Conservation (phyloP, 2,329 filamentous ascomycete species). For the Trichoderma brevicompactum region DNA sequence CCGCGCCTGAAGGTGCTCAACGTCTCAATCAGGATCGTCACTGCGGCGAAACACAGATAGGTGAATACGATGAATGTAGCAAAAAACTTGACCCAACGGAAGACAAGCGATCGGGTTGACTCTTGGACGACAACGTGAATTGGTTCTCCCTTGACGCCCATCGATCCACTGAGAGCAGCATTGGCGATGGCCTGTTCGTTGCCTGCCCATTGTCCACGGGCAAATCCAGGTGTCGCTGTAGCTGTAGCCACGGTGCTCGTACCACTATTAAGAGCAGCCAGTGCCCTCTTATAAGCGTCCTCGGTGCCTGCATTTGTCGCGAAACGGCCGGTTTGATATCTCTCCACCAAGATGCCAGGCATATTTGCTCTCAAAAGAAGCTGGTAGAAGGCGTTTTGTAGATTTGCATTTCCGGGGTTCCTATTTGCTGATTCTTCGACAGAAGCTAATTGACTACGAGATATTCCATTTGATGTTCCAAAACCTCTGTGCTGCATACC, state of each 20-base stretch:
- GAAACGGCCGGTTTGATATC: slow-evolving; percentile 85
- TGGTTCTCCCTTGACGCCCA: slow-evolving; percentile 79
- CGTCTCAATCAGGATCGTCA: slow-evolving; percentile 82
- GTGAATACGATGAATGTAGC: slow-evolving; percentile 76
- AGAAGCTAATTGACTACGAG: slow-evolving; percentile 73
- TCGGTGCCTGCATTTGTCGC: slow-evolving; percentile 80
- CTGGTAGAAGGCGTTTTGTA: slow-evolving; percentile 93
- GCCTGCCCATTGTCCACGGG: slow-evolving; percentile 38
- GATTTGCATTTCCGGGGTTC: slow-evolving; percentile 82
- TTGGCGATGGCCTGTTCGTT: slow-evolving; percentile 40
- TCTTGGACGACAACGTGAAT: slow-evolving; percentile 96
- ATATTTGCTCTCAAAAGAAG: slow-evolving; percentile 88
- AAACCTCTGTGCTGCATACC: slow-evolving; percentile 39
- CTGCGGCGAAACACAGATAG: slow-evolving; percentile 77
- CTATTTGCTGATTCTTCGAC: slow-evolving; percentile 92
- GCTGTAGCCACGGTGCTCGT: slow-evolving; percentile 36
- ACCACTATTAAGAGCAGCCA: slow-evolving; percentile 49
- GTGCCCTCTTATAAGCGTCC: slow-evolving; percentile 75
- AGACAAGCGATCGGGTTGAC: slow-evolving; percentile 75
- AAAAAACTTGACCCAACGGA: slow-evolving; percentile 90
- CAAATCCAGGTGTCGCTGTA: slow-evolving; percentile 33
- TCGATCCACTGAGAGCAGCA: slow-evolving; percentile 41
- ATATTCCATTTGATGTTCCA: slow-evolving; percentile 54
- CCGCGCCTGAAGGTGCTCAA: slow-evolving; percentile 76
- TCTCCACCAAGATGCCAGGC: slow-evolving; percentile 88